Conservation (phyloP, 805 yeast species). For the Starmerella tilneyi region DNA sequence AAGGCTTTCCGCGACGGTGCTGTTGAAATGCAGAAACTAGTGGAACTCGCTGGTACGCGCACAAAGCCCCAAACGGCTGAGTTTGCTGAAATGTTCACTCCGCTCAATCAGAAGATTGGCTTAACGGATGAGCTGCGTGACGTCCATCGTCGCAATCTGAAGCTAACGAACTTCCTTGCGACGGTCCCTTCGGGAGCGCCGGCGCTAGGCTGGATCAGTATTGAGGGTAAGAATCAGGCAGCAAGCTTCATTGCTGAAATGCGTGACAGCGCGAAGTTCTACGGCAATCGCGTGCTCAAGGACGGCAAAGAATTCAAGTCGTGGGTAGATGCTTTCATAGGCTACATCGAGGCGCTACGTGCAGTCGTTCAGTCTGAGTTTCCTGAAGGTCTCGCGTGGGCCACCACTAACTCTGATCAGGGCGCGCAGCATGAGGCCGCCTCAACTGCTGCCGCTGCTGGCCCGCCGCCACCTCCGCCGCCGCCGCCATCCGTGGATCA, state of each 20-base stretch:
- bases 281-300: constrained; percentile 83
- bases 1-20: constrained; percentile 23
- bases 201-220: constrained; percentile 81
- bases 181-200: constrained; percentile 84
- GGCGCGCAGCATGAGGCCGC: constrained; percentile 26
- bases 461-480: constrained; percentile 62
- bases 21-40: constrained; percentile 27
- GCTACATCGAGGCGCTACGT: constrained; percentile 59
- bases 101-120: constrained; percentile 54
- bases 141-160: constrained; percentile 51
- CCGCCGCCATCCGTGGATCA: constrained; percentile 75
- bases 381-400: constrained; percentile 77
- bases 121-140: constrained; percentile 60
- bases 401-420: constrained; percentile 28
- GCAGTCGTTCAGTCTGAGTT: constrained; percentile 67
- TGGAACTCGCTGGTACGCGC: constrained; percentile 43
- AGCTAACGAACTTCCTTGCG: constrained; percentile 59
- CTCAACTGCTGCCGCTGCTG: constrained; percentile 32
- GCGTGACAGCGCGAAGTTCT: constrained; percentile 85
- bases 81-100: constrained; percentile 49
- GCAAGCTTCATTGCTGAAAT: constrained; percentile 60
- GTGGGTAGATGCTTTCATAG: constrained; percentile 66
- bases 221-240: constrained; percentile 46
- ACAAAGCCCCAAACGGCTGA: constrained; percentile 49
- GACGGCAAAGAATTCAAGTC: constrained; percentile 71